phyloP scores from a whole-genome alignment of 352 stramenopile species.

The Thalassiosira gravida region DNA sequence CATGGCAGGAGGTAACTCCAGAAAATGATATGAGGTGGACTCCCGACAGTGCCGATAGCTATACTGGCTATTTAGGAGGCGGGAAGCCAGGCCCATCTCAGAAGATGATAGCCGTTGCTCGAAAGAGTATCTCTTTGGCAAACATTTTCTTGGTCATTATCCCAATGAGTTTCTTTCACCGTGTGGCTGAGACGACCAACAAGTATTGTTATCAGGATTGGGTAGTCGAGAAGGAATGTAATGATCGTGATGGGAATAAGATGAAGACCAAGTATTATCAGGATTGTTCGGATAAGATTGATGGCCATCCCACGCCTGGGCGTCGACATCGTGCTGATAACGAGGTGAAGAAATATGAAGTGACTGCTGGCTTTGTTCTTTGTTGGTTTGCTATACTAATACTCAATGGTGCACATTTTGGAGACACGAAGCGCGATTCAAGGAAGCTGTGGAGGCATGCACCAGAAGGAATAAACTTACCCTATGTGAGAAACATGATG shows the following conservation, averaged over 20 bases:
- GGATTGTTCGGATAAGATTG: no score
- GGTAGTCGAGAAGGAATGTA: slow-evolving; percentile 18
- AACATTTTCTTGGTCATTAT: slow-evolving; percentile 24
- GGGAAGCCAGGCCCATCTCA: neutral
- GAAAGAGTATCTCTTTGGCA: neutral
- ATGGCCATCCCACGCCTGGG: slow-evolving; percentile 9
- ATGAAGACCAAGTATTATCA: slow-evolving; percentile 1
- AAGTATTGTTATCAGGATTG: slow-evolving; percentile 32
- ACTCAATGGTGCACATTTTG: slow-evolving; percentile 26
- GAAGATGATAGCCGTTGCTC: neutral
- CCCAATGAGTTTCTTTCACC: slow-evolving; percentile 15
- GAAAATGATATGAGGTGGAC: slow-evolving; percentile 7
- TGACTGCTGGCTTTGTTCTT: slow-evolving; percentile 24
- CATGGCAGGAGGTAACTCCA: slow-evolving; percentile 23
- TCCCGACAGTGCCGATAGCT: neutral
- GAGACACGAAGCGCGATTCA: neutral
- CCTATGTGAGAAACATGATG: slow-evolving; percentile 38
- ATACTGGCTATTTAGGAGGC: slow-evolving; percentile 14
- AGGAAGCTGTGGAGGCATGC: neutral
- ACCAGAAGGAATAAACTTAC: slow-evolving; percentile 11
- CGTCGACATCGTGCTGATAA: slow-evolving; percentile 13
- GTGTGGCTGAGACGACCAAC: slow-evolving; percentile 12
- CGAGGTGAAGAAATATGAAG: slow-evolving; percentile 9
- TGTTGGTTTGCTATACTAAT: slow-evolving; percentile 31
- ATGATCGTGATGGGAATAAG: slow-evolving; percentile 11